phyloP scores from a whole-genome alignment of 805 yeast genomes.

The Yarrowia osloensis region DNA sequence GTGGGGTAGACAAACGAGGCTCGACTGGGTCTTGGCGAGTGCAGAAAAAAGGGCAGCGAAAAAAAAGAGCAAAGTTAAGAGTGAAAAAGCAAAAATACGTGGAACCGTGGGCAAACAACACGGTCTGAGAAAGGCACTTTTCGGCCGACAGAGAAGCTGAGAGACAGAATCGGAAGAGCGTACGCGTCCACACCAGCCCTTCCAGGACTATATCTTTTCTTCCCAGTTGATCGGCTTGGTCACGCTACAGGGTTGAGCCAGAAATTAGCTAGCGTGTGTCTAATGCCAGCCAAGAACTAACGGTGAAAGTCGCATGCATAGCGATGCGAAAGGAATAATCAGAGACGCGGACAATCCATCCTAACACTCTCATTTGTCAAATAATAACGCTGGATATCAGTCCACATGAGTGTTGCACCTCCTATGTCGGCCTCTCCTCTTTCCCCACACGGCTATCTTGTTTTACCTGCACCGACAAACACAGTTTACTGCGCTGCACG shows the following conservation, averaged over 20 bases:
- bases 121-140: neutral
- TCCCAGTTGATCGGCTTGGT: neutral
- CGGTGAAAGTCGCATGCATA: neutral
- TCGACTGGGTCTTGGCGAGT: neutral
- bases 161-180: neutral
- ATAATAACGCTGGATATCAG: neutral
- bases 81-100: neutral
- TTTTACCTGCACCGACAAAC: neutral
- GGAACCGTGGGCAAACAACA: neutral
- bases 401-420: slow-evolving; percentile 20
- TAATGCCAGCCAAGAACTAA: slow-evolving; percentile 5
- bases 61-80: neutral
- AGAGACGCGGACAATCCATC: neutral
- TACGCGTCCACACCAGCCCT: neutral
- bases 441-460: slow-evolving; percentile 27
- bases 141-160: neutral
- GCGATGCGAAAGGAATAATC: neutral
- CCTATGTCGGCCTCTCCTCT: neutral
- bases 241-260: neutral
- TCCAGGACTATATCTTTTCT: neutral
- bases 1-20: slow-evolving; percentile 7
- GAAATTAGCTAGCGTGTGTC: neutral
- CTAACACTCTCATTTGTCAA: neutral
- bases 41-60: neutral
- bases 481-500: slow-evolving; percentile 1